These are phyloP conservation scores for Saitozyma sp. DNA, from an alignment of 768 basidiomycete genomes.

Conservation along the genomic window DNA sequence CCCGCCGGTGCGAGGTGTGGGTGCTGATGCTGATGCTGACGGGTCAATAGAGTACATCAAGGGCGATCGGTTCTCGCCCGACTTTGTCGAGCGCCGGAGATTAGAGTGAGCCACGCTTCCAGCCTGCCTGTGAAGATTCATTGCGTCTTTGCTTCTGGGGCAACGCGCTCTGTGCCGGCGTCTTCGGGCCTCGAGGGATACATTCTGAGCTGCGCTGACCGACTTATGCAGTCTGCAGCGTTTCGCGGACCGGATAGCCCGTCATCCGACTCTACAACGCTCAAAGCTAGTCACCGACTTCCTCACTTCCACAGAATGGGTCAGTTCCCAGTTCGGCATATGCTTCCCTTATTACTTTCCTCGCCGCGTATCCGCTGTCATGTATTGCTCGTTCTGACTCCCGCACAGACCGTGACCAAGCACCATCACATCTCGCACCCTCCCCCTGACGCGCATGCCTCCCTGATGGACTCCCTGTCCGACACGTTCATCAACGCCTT, in stretches of 20 bases:
- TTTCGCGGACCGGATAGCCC: conserved; percentile 84
- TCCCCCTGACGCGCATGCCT: conserved; percentile 59
- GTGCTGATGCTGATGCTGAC: not conserved
- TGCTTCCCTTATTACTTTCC: not conserved
- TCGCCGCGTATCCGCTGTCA: not conserved
- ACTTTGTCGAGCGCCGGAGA: conserved; percentile 92
- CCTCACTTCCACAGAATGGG: conserved; percentile 98
- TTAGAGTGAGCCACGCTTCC: conserved; percentile 65
- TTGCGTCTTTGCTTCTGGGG: no score
- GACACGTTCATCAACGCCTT: conserved; percentile 97
- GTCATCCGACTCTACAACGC: conserved; percentile 90
- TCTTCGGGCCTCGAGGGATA: no score
- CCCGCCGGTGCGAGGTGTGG: no score
- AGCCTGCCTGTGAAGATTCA: not conserved
- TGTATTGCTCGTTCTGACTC: not conserved
- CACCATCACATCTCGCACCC: conserved; percentile 94
- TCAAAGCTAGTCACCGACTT: conserved; percentile 89
- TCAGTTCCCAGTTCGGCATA: conserved; percentile 52
- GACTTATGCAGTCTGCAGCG: conserved; percentile 71
- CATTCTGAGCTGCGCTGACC: not conserved
- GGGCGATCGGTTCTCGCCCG: conserved; percentile 93
- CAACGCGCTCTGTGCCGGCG: no score
- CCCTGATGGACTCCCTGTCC: conserved; percentile 90
- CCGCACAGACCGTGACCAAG: conserved; percentile 83
- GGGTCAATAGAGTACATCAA: conserved; percentile 80